Conservation (phyloP, 2,329 filamentous ascomycete genomes). For the Fusarium floridanum region DNA sequence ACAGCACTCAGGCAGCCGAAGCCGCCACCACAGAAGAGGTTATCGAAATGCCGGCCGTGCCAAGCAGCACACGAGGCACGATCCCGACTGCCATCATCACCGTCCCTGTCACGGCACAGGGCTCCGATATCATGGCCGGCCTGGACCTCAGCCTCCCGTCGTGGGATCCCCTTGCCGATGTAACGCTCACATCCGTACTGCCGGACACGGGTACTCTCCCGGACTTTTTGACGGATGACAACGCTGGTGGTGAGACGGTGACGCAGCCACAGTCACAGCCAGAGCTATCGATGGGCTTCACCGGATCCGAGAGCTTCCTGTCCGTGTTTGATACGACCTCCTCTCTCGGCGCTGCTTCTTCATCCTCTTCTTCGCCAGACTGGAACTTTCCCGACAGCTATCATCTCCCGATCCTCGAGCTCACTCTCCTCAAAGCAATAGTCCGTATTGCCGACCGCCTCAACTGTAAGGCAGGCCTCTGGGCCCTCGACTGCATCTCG, state of each 20-base stretch:
- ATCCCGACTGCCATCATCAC: slow-evolving; percentile 2
- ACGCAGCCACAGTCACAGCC: slow-evolving; percentile 11
- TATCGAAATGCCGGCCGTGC: slow-evolving; percentile 8
- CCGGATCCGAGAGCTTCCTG: slow-evolving; percentile 24
- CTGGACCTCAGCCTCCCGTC: slow-evolving; percentile 40
- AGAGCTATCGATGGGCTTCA: not conserved
- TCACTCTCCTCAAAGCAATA: slow-evolving; percentile 62
- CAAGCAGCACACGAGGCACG: not conserved
- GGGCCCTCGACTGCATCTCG: slow-evolving; percentile 61
- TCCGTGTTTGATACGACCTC: slow-evolving; percentile 38
- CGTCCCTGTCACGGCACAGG: slow-evolving; percentile 10
- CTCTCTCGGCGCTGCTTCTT: slow-evolving; percentile 36
- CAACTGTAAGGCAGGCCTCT: slow-evolving; percentile 57
- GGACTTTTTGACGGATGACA: slow-evolving; percentile 21
- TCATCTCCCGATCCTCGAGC: slow-evolving; percentile 61
- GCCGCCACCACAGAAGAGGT: slow-evolving; percentile 9
- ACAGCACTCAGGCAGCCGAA: not conserved
- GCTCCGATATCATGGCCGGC: slow-evolving; percentile 33
- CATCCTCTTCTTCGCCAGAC: slow-evolving; percentile 34
- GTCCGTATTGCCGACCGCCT: slow-evolving; percentile 62
- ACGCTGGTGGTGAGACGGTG: slow-evolving; percentile 11
- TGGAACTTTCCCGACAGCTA: slow-evolving; percentile 60
- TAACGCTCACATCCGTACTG: slow-evolving; percentile 34
- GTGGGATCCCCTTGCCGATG: slow-evolving; percentile 42
- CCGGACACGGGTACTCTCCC: slow-evolving; percentile 19